Percentiles rank a stretch among this genome's conserved stretches.
Conservation (phyloP, 176 grass and related monocot genomes). For the Raddia distichophylla region DNA sequence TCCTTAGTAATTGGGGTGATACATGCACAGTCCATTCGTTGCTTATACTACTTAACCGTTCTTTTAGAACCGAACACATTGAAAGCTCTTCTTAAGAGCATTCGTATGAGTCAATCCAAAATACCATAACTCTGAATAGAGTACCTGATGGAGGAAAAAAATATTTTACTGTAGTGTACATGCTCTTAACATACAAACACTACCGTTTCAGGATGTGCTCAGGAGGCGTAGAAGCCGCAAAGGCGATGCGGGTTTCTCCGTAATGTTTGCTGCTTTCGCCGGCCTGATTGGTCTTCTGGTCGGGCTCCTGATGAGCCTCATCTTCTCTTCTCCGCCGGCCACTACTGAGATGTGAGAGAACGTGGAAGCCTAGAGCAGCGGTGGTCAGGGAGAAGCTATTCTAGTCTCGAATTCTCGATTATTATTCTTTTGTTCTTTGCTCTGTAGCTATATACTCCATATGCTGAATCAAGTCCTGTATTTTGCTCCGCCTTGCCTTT, state of each 20-base stretch:
- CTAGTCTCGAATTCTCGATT: constrained; percentile 25
- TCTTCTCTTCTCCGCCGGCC: constrained; percentile 53
- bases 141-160: too few relatives aligned
- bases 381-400: not conserved
- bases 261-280: constrained; percentile 73
- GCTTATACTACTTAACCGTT: not conserved
- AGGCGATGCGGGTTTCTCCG: constrained; percentile 69
- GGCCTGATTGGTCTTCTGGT: constrained; percentile 77
- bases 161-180: too few relatives aligned
- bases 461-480: constrained; percentile 6
- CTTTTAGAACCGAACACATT: constrained; percentile 1
- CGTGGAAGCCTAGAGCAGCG: constrained; percentile 14
- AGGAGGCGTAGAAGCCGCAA: constrained; percentile 74
- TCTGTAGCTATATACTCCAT: constrained; percentile 19
- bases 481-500: constrained; percentile 32
- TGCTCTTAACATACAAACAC: not conserved
- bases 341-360: constrained; percentile 44
- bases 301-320: constrained; percentile 84
- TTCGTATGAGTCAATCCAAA: too few relatives aligned
- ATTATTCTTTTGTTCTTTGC: constrained; percentile 49
- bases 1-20: not conserved
- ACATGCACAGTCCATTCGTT: not conserved
- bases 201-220: constrained; percentile 69
- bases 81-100: constrained; percentile 5
- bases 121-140: too few relatives aligned